Percentiles rank a stretch among this genome's conserved stretches.
Conservation (phyloP, 2,329 filamentous ascomycete genomes). For the Pseudocercospora ulei region DNA sequence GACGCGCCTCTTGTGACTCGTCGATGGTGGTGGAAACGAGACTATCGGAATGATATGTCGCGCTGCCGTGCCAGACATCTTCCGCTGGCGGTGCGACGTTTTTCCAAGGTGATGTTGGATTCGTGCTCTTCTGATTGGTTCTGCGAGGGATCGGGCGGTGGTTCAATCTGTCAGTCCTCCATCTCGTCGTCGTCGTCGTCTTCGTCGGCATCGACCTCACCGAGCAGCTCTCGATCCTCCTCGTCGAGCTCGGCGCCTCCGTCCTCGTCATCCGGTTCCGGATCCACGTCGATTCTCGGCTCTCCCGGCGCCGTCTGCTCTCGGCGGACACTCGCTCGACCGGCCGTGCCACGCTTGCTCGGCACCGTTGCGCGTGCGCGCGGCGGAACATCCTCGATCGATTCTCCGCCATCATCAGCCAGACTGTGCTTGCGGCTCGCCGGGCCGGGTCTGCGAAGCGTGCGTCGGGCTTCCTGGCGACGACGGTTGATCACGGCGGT, state of each 20-base stretch:
- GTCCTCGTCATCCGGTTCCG: slow-evolving; percentile 25
- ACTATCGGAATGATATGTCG: no score
- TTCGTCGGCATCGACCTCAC: slow-evolving; percentile 34
- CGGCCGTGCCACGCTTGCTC: slow-evolving; percentile 12
- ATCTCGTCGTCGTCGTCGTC: slow-evolving; percentile 34
- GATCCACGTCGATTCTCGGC: slow-evolving; percentile 22
- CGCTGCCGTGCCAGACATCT: no score
- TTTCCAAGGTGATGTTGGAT: no score
- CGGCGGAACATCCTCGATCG: slow-evolving; percentile 14
- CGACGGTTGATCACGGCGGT: slow-evolving; percentile 26
- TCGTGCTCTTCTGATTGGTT: no score
- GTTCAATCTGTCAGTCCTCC: slow-evolving; percentile 23
- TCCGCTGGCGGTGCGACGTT: no score
- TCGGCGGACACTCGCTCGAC: slow-evolving; percentile 14
- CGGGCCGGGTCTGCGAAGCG: slow-evolving; percentile 1
- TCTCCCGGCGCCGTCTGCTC: slow-evolving; percentile 3
- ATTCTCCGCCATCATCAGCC: slow-evolving; percentile 19
- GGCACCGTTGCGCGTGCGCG: slow-evolving; percentile 18
- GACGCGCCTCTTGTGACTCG: no score
- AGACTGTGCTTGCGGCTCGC: slow-evolving; percentile 17
- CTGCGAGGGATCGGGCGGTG: no score
- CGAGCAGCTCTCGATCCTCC: slow-evolving; percentile 35
- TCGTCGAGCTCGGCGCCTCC: slow-evolving; percentile 33
- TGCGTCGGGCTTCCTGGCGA: slow-evolving; percentile 18
- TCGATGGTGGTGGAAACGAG: no score